Evolutionary conservation across 164 flowering plant species (phyloP), one percentile per base, ranked within the genome.

Genomic region (Umbellularia californica): DNA sequence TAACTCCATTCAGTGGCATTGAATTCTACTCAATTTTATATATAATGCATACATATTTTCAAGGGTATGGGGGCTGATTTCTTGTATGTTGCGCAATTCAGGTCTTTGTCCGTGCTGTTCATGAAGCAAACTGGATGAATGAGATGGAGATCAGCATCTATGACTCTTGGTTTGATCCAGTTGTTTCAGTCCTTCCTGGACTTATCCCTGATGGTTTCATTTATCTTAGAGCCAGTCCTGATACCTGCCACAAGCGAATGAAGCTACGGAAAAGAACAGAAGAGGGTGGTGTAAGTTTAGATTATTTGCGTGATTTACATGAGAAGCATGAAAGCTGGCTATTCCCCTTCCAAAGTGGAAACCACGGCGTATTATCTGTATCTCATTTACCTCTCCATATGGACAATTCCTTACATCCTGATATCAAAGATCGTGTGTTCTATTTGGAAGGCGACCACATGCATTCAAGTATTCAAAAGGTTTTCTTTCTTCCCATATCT

Each of bases 81-180:
- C 10, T 22, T 13, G 17, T 13, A 3, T 50, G 35, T 74, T 67
- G 17, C 77, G 28, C 52, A 22, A 72, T 24, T 28, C 78, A 95
- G 99, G 99, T 95, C 20, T 95, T 95, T 87, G 99, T 93, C 58
- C 87, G 98, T 75, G 98, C 98, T 75, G 98, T 95, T 70, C 98
- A 95, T 84, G 98, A 95, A 85, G 99, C 99, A 10, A 95, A 95
- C 10, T 95, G 97, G 97, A 95, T 95, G 99, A 95, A 84, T 84
- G 98, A 93, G 80, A 95, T 95, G 99, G 99, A 95, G 86, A 95
- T 95, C 68, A 95, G 95, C 91, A 95, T 95, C 55, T 95, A 95
- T 72, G 98, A 95, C 79, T 95, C 98, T 3, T 93, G 98, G 98
- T 93, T 95, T 77, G 98, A 95, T 81, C 99, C 99, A 4, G 97